A percentile compares a stretch with the other conserved stretches of the same genome.
These are phyloP conservation scores for Gossypium longicalyx DNA, from an alignment of 345 rosid species.

Conservation along the genomic window DNA sequence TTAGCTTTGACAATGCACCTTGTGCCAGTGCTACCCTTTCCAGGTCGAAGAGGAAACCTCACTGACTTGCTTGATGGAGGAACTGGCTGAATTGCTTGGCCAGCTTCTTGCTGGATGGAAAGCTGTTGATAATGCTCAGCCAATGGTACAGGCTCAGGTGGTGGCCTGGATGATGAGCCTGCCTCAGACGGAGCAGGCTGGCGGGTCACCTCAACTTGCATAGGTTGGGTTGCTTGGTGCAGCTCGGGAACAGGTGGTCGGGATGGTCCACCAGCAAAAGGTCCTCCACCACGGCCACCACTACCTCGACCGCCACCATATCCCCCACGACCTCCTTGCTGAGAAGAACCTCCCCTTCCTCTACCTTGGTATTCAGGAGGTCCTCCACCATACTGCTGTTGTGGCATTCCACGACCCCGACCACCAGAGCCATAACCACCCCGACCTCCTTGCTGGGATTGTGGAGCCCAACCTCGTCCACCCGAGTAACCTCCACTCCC, in stretches of 20 bases:
- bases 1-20: conserved; percentile 90
- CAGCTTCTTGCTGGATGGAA: conserved; percentile 48
- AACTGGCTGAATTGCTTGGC: conserved; percentile 55
- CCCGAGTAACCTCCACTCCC: conserved; percentile 32
- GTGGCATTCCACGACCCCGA: conserved; percentile 24
- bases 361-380: conserved; percentile 43
- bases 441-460: conserved; percentile 59
- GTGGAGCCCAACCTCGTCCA: conserved; percentile 58
- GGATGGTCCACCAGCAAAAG: conserved; percentile 49
- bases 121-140: conserved; percentile 47
- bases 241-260: conserved; percentile 85
- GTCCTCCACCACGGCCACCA: conserved; percentile 57
- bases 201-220: conserved; percentile 50
- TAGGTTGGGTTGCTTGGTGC: conserved; percentile 86
- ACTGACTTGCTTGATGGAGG: conserved; percentile 74
- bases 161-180: conserved; percentile 44
- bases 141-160: conserved; percentile 38
- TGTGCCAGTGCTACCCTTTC: conserved; percentile 55
- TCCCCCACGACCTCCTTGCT: conserved; percentile 64
- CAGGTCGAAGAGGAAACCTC: conserved; percentile 83
- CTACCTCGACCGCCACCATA: conserved; percentile 34
- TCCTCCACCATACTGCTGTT: conserved; percentile 57
- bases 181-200: conserved; percentile 52
- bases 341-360: conserved; percentile 56
- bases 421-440: conserved; percentile 56